A percentile compares a stretch with the other conserved stretches of the same genome.
Conservation (phyloP, 1,139 yeast species). For the Yamadazyma jaroonii region DNA sequence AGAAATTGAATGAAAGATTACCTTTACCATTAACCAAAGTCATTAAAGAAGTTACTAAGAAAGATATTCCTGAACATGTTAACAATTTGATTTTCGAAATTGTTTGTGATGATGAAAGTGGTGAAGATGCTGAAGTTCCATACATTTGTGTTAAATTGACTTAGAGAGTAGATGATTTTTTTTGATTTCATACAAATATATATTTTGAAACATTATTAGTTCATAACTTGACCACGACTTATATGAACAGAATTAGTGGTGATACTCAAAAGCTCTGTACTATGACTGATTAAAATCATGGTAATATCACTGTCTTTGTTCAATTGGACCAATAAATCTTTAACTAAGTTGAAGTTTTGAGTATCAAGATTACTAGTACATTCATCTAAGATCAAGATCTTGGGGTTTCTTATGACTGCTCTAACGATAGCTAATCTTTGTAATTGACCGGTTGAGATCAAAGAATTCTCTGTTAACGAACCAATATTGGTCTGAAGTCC, state of each 20-base stretch:
- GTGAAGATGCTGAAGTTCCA: constrained; percentile 96
- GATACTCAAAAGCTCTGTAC: constrained; percentile 49
- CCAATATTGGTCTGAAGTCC: constrained; percentile 61
- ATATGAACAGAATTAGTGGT: constrained; percentile 37
- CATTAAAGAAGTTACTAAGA: constrained; percentile 79
- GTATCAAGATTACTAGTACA: constrained; percentile 79
- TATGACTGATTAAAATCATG: constrained; percentile 59
- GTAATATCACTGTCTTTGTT: constrained; percentile 27
- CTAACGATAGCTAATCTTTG: constrained; percentile 77
- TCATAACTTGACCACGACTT: constrained; percentile 8
- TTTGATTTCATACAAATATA: constrained; percentile 1
- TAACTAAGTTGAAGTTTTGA: constrained; percentile 41
- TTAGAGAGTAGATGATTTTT: neutral
- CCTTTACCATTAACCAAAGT: constrained; percentile 65
- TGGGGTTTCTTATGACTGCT: constrained; percentile 63
- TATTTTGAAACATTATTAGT: neutral
- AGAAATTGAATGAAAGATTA: constrained; percentile 79
- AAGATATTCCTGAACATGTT: constrained; percentile 73
- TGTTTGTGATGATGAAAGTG: constrained; percentile 88
- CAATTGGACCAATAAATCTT: constrained; percentile 39
- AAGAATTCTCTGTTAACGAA: constrained; percentile 35
- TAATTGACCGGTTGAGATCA: constrained; percentile 78
- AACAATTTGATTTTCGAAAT: constrained; percentile 81
- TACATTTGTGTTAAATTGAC: constrained; percentile 42
- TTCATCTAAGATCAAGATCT: constrained; percentile 68